These are phyloP conservation scores for Hanseniaspora occidentalis DNA, from an alignment of 805 yeast species.

Conservation along the genomic window DNA sequence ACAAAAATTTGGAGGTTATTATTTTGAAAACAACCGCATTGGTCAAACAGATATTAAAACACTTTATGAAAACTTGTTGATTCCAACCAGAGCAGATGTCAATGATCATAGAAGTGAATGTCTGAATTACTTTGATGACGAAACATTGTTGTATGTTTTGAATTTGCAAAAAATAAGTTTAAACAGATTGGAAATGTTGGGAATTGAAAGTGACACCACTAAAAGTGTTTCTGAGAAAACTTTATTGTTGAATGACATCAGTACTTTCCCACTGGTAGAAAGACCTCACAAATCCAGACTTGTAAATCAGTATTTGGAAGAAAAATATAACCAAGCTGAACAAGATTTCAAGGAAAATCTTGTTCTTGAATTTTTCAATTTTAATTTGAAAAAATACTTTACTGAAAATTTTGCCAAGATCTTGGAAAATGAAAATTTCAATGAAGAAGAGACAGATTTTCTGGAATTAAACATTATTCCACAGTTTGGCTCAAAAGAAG, in stretches of 20 bases:
- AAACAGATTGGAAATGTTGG: background rate
- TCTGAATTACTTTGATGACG: too few relatives aligned
- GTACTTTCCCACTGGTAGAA: background rate
- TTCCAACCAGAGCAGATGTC: background rate
- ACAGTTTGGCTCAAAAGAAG: too few relatives aligned
- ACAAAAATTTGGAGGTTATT: background rate
- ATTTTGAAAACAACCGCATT: background rate
- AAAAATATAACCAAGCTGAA: too few relatives aligned
- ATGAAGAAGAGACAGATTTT: too few relatives aligned
- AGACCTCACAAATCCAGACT: background rate
- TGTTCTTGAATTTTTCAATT: too few relatives aligned
- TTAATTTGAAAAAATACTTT: too few relatives aligned
- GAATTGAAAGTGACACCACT: background rate
- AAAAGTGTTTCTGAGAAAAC: background rate
- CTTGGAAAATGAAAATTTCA: background rate
- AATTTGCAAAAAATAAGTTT: background rate
- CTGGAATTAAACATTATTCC: too few relatives aligned
- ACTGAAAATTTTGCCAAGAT: background rate
- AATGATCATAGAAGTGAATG: background rate
- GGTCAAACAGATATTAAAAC: background rate
- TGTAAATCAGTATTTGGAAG: background rate
- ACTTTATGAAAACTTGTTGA: background rate
- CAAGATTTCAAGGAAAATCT: too few relatives aligned
- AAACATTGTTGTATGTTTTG: background rate
- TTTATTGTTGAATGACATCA: background rate